phyloP scores from a whole-genome alignment of 805 yeast genomes.

The Teunomyces aglyptinius region DNA sequence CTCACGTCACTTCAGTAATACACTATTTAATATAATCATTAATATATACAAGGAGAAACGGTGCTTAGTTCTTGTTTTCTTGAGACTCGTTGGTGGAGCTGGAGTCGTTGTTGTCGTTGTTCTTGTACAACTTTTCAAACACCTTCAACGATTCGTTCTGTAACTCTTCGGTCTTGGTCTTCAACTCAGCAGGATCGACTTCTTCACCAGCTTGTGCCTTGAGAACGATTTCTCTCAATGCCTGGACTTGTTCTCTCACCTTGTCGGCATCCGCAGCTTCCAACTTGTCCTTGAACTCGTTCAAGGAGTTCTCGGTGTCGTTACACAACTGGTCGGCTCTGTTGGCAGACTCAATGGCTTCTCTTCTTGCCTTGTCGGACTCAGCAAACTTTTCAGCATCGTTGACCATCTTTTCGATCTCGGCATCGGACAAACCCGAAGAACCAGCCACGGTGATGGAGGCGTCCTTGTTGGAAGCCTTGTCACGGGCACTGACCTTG shows the following conservation, averaged over 20 bases:
- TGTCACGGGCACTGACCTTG: slow-evolving; percentile 92
- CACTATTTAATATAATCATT: not conserved
- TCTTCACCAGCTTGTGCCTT: slow-evolving; percentile 64
- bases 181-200: slow-evolving; percentile 61
- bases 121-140: slow-evolving; percentile 58
- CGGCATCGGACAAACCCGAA: slow-evolving; percentile 85
- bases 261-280: slow-evolving; percentile 47
- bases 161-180: slow-evolving; percentile 71
- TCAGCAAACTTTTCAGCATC: slow-evolving; percentile 89
- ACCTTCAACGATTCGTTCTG: slow-evolving; percentile 74
- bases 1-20: slow-evolving; percentile 5
- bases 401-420: slow-evolving; percentile 86
- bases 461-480: slow-evolving; percentile 90
- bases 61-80: slow-evolving; percentile 26
- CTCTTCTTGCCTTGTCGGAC: slow-evolving; percentile 83
- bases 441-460: slow-evolving; percentile 96
- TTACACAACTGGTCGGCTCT: slow-evolving; percentile 74
- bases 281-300: slow-evolving; percentile 47
- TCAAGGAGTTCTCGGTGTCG: slow-evolving; percentile 48
- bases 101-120: slow-evolving; percentile 23
- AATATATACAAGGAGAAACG: slow-evolving; percentile 12
- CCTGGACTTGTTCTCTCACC: slow-evolving; percentile 51
- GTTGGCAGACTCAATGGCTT: slow-evolving; percentile 81
- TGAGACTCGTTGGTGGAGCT: slow-evolving; percentile 14
- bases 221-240: slow-evolving; percentile 63